Base-by-base conservation (phyloP, 495 filamentous ascomycete genomes). In the Penicillium ochrochloron region DNA sequence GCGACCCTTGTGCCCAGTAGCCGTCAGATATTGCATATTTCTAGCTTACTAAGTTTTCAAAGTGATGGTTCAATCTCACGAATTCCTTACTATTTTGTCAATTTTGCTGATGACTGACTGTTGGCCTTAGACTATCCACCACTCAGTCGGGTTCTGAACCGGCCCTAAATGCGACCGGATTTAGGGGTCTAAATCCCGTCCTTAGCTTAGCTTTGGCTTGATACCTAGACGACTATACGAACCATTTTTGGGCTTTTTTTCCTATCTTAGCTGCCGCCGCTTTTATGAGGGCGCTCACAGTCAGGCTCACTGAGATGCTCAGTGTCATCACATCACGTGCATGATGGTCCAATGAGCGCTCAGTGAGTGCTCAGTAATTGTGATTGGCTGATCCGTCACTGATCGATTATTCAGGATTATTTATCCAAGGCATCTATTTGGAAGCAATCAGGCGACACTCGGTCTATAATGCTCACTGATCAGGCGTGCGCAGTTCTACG, bases 261-360 rank as follows among this genome's bases (percentile, higher is more conserved):
- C 61, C 61, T 53, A 59, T 64, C 52, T 59, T 23, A 53, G 61
- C 54, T 68, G 65, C 61, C 60, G 66, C 68, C 57, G 62, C 65
- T 68, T 70, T 67, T 65, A 60, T 53, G 62, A 67, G 66, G 66
- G 63, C 63, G 59, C 68, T 67, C 65, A 67, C 65, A 66, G 61
- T 70, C 68, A 70, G 68, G 56, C 68, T 67, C 65, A 70, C 53
- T 70, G 64, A 70, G 64, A n/a, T n/a, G n/a, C n/a, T n/a, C n/a
- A n/a, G n/a, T n/a, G n/a, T n/a, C n/a, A n/a, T n/a, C n/a, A n/a
- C n/a, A n/a, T n/a, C n/a, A n/a, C n/a, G n/a, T n/a, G n/a, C n/a
- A n/a, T n/a, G n/a, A n/a, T n/a, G n/a, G n/a, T n/a, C n/a, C n/a
- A n/a, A n/a, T n/a, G n/a, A n/a, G n/a, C n/a, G n/a, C n/a, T n/a